phyloP scores from a whole-genome alignment of 768 basidiomycete genomes.

The Boletus bicolor region DNA sequence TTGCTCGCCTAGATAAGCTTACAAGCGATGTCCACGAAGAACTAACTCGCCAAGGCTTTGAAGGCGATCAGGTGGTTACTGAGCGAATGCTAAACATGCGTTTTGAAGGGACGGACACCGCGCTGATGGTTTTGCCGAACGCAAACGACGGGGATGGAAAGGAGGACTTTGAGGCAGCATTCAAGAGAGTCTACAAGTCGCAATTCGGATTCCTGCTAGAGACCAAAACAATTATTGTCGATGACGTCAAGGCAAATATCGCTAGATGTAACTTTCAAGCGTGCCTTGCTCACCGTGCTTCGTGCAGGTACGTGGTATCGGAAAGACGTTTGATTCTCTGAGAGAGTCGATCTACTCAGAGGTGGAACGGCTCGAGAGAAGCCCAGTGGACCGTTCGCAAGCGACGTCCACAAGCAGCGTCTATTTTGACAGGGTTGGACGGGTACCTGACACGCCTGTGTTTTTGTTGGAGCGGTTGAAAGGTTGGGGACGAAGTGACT shows the following conservation, averaged over 20 bases:
- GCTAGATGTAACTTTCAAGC: background rate
- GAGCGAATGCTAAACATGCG: slow-evolving; percentile 91
- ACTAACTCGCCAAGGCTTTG: slow-evolving; percentile 79
- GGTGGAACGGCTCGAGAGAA: slow-evolving; percentile 50
- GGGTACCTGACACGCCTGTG: slow-evolving; percentile 77
- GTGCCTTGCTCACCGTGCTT: background rate
- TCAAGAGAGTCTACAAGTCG: slow-evolving; percentile 74
- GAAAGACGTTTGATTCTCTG: slow-evolving; percentile 82
- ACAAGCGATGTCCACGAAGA: slow-evolving; percentile 59
- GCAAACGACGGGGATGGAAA: slow-evolving; percentile 46
- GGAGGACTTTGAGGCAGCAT: slow-evolving; percentile 77
- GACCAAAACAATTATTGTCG: slow-evolving; percentile 78
- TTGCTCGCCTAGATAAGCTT: slow-evolving; percentile 67
- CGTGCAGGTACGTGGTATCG: slow-evolving; percentile 76
- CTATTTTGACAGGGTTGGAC: slow-evolving; percentile 79
- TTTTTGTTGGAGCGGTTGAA: slow-evolving; percentile 64
- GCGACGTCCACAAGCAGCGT: slow-evolving; percentile 60
- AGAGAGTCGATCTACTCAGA: slow-evolving; percentile 79
- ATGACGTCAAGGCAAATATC: slow-evolving; percentile 77
- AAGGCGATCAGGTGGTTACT: slow-evolving; percentile 60
- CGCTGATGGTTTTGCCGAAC: slow-evolving; percentile 78
- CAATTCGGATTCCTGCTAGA: slow-evolving; percentile 94
- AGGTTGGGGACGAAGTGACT: slow-evolving; percentile 64
- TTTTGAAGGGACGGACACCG: slow-evolving; percentile 90
- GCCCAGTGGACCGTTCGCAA: slow-evolving; percentile 36